A percentile compares a stretch with the other conserved stretches of the same genome.
phyloP scores from a whole-genome alignment of 176 grass and related monocot species.

The Phoenix dactylifera region DNA sequence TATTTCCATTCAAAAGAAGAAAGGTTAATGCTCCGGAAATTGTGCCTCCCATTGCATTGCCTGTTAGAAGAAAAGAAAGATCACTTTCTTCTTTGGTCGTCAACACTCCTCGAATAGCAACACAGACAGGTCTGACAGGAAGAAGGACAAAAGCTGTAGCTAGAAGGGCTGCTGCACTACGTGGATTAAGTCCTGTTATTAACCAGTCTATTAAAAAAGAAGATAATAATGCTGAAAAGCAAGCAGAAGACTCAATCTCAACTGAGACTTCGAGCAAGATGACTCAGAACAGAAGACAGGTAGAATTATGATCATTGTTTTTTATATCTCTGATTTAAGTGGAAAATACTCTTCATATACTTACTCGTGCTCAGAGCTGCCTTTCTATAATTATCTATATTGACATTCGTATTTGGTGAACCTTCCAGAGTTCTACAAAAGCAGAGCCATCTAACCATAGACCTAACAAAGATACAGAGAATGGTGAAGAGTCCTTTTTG shows the following conservation, averaged over 20 bases:
- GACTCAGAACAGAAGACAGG: constrained; percentile 43
- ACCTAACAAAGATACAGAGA: constrained; percentile 35
- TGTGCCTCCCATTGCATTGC: constrained; percentile 31
- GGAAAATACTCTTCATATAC: neutral
- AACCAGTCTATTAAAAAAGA: constrained; percentile 54
- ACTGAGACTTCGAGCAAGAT: constrained; percentile 39
- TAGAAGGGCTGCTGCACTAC: constrained; percentile 46
- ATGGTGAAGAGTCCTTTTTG: constrained; percentile 24
- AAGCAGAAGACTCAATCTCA: constrained; percentile 30
- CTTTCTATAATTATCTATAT: too few relatives aligned
- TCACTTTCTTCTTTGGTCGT: constrained; percentile 72
- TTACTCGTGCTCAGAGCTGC: too few relatives aligned
- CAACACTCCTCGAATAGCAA: constrained; percentile 39
- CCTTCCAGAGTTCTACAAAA: constrained; percentile 40
- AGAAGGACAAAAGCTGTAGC: constrained; percentile 59
- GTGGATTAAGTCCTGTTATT: constrained; percentile 26
- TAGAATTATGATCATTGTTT: constrained; percentile 2
- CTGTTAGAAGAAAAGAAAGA: constrained; percentile 52
- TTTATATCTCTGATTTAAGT: neutral
- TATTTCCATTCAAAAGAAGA: constrained; percentile 76
- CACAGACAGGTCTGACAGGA: constrained; percentile 46
- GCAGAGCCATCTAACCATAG: constrained; percentile 40
- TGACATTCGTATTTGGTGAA: constrained; percentile 4
- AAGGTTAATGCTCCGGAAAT: constrained; percentile 59
- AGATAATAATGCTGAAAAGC: constrained; percentile 34